Base-by-base conservation (phyloP, 495 filamentous ascomycete genomes). In the Aspergillus nanangensis region DNA sequence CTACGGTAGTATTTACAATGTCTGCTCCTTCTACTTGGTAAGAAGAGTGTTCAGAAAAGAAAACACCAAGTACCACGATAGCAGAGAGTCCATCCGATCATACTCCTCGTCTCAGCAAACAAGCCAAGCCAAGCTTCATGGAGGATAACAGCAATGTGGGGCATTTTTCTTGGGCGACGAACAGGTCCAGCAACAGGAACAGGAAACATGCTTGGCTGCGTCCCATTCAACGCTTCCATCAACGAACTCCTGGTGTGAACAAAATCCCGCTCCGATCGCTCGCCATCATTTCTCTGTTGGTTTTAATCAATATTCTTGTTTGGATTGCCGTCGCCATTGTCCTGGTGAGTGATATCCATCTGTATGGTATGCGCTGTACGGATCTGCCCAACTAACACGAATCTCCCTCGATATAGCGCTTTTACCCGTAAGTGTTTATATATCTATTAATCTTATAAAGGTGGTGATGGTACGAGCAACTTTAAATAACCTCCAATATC, bases 281-380 rank as follows among this genome's bases (percentile, higher is more conserved):
- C 23, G 75, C 63, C 0, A 83, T 92, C 25, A 91, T 95, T 32
- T 39, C 70, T 38, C 61, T 79, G 9, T 66, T 96, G 23, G 65
- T 83, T 1, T 35, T 76, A n/a, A 63, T 86, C 47, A 96, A 96
- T 68, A 55, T 76, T 17, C 19, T 86, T 4, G 76, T 86, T 8
- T 96, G 90, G 90, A 73, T 79, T 46, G 83, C 76, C 5, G 78
- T 80, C 9, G 88, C 76, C 24, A 77, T 91, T 38, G 75, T 92
- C 5, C 61, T 94, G 51, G 76, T 81, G 57, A 47, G 55, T 58
- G 5, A 29, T 29, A 29, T 29, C 25, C 25, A 29, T 29, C 25
- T 29, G 25, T 29, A n/a, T 29, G 11, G 11, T 29, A 29, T 29
- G 25, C 25, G n/a, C n/a, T n/a, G n/a, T n/a, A n/a, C n/a, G n/a